Base-by-base conservation (phyloP, 371 early-diverging fungal species). In the Apophysomyces sp. region DNA sequence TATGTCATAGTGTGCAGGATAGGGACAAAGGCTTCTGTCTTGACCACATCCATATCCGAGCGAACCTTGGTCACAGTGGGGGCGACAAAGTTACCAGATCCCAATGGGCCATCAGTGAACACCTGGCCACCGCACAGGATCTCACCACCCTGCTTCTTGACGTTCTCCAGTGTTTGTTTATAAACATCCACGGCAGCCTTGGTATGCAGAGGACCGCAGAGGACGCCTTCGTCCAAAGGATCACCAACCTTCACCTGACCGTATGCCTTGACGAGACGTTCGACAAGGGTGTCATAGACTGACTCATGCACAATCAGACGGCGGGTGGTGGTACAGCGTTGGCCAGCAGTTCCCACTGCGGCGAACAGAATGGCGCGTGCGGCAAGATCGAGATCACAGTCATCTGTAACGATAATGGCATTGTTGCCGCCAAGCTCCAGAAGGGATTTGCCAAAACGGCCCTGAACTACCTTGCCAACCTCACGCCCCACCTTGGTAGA, bases 351-450 rank as follows among this genome's bases (percentile, higher is more conserved):
- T 36, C 98, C 98, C 7, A 97, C 98, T 16, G 98, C 96, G 15
- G 98, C 97, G 79, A 98, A 98, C 44, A 97, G 78, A 54, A 93
- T 87, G 11, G 95, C 86, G 36, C 94, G 87, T 9, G 96, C 81
- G 6, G 98, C 97, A 49, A 98, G 75, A 54, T 96, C 95, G 21
- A 96, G 63, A 69, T 98, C 95, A n/a, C 97, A 96, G 62, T 97
- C 97, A 26, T 90, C 89, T 72, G 90, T 92, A 37, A 94, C 95
- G 51, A 96, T 88, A 56, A 97, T 90, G 41, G 97, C 97, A 65
- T 97, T 98, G 86, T 98, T 98, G 26, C 98, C 98, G 51, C 98
- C 98, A 15, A 98, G 84, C 74, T 98, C 98, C 40, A 98, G 70
- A 30, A 98, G 79, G 16, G 86, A 78, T 74, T 88, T 87, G 56